Evolutionary conservation across 805 yeast genomes (phyloP).

Genomic region (Hemisphaericaspora nanyangensis): DNA sequence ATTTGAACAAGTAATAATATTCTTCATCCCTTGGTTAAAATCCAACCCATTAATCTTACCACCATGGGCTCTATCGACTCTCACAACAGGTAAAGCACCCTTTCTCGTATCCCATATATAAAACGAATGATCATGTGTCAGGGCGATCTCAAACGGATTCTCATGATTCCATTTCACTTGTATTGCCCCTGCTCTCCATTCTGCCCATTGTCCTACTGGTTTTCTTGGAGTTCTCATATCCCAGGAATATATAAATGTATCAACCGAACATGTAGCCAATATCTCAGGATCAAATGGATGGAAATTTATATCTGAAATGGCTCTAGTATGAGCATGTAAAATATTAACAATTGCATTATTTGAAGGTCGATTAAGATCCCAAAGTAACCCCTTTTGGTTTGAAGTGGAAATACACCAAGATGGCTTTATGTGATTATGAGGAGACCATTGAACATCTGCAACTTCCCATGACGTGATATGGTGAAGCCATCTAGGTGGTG

Average conservation of each 20-base stretch:
- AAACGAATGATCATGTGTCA: slow-evolving; percentile 78
- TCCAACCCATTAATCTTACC: slow-evolving; percentile 89
- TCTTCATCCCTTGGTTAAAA: slow-evolving; percentile 59
- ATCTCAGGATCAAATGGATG: slow-evolving; percentile 84
- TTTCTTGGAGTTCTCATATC: slow-evolving; percentile 77
- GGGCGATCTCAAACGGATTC: slow-evolving; percentile 74
- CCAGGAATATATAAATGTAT: slow-evolving; percentile 85
- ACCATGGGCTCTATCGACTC: slow-evolving; percentile 64
- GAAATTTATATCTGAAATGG: slow-evolving; percentile 93
- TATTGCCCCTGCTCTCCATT: slow-evolving; percentile 91
- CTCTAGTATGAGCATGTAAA: slow-evolving; percentile 85
- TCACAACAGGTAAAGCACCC: slow-evolving; percentile 70
- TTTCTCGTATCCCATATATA: slow-evolving; percentile 86
- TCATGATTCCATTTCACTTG: slow-evolving; percentile 91
- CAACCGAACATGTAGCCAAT: slow-evolving; percentile 90
- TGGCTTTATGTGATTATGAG: slow-evolving; percentile 73
- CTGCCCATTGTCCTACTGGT: slow-evolving; percentile 80
- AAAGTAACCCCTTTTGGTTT: slow-evolving; percentile 90
- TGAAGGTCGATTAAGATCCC: slow-evolving; percentile 80
- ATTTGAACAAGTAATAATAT: slow-evolving; percentile 78
- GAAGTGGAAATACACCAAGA: slow-evolving; percentile 92
- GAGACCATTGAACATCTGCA: slow-evolving; percentile 98
- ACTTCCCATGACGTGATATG: slow-evolving; percentile 97
- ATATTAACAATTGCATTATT: slow-evolving; percentile 78
- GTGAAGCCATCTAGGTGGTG: slow-evolving; percentile 90